Evolutionary conservation across 1,284 basidiomycete genomes (phyloP).

Genomic region (Irpex rosettiformis): DNA sequence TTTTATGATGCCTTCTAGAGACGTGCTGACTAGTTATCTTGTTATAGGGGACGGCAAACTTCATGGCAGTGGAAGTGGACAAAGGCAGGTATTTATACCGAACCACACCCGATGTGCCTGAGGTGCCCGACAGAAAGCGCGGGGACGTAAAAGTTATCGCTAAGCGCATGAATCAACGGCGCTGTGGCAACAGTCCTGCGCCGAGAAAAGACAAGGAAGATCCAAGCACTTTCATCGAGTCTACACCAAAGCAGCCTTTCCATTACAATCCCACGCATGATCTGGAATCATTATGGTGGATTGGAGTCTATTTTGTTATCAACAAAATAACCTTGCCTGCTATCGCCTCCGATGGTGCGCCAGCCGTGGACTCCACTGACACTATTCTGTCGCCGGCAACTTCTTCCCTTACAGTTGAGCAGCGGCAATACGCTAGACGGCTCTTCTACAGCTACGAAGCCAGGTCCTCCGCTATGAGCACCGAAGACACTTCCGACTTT

Average conservation of each 20-base stretch:
- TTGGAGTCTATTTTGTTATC: constrained; percentile 1
- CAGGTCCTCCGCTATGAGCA: background rate
- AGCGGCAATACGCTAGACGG: background rate
- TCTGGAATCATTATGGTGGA: constrained; percentile 16
- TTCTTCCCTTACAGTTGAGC: background rate
- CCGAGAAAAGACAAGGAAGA: background rate
- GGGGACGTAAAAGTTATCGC: background rate
- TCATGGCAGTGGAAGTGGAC: background rate
- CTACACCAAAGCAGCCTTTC: constrained; percentile 4
- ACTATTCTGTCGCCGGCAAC: background rate
- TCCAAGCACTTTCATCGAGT: background rate
- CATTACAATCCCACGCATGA: constrained; percentile 26
- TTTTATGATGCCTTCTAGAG: background rate
- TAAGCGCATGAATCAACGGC: background rate
- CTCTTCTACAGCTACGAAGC: background rate
- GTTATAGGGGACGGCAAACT: background rate
- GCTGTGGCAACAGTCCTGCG: background rate
- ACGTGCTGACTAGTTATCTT: background rate
- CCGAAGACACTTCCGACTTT: background rate
- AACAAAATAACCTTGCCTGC: constrained; percentile 5
- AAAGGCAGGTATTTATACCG: background rate
- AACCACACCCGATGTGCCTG: background rate
- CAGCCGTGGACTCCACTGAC: background rate
- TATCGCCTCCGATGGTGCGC: background rate
- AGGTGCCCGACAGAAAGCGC: background rate